Base-by-base conservation (phyloP, 176 grass and related monocot species). In the Otatea glauca region DNA sequence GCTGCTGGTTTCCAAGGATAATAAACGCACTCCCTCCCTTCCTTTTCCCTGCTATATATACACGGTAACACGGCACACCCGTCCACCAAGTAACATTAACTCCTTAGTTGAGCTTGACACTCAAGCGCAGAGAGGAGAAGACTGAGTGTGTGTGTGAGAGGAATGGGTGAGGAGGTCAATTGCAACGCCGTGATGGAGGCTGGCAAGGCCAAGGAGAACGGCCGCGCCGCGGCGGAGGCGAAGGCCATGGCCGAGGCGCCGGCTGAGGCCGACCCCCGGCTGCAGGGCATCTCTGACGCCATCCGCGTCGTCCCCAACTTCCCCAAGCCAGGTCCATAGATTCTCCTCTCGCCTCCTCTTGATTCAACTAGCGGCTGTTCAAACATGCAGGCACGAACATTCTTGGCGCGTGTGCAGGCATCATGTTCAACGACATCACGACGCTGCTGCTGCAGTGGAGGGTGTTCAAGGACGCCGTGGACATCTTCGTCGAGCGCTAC, bases 361-460 rank as follows among this genome's bases (percentile, higher is more conserved):
- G 18, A 35, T 18, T 35, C 32, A n/a, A 38, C 14, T 14, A 7
- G 38, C 7, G 15, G 39, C 49, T 13, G 10, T 10, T 25, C 6
- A 3, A 63, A 21, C 68, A 11, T 21, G 69, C 41, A 29, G 4
- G 43, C 29, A 2, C 13, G 18, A n/a, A 25, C 65, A 54, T 7
- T 25, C 7, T 14, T 59, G 27, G 32, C 9, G 32, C 17, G 13
- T 37, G 72, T 37, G 72, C 88, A 98, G 96, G 93, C 83, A 98
- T 98, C 85, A 98, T 98, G 96, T 98, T 98, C 89, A 89, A 98
- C 88, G 96, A 98, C 89, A 98, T 98, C 85, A 98, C 96, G 5
- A 90, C 96, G 32, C 90, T 98, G 81, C 93, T 98, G 83, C 96
- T 95, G 53, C 73, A 71, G 16, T 93, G 93, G 2, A 68, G 65